Base-by-base conservation (phyloP, 2,329 filamentous ascomycete genomes). In the Hypoxylon sp. region DNA sequence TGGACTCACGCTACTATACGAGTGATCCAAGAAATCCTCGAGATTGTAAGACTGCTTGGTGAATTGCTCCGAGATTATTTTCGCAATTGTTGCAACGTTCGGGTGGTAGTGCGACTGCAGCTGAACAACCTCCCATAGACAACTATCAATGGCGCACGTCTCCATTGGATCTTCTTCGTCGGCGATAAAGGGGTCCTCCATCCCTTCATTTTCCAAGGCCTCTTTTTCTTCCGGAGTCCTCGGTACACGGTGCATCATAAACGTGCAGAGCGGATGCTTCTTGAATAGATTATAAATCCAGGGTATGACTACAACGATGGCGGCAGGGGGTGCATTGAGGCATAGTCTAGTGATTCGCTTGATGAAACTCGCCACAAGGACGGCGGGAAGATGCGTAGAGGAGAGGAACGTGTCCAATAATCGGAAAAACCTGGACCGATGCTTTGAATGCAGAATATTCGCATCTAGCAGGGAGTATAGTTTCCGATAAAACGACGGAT, bases 1-100 rank as follows among this genome's bases (percentile, higher is more conserved):
- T 50, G 53, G 16, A 85, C 87, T 84, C 85, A 91, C 90, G 75
- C 88, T 92, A 73, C 84, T 87, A 79, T 98, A 99, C 0, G 93
- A 95, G 77, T 98, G 93, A 75, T 99, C 96, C 49, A 98, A 81
- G 79, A 99, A 99, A 76, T 99, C 96, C 76, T 99, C 96, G n/a
- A 97, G 81, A 72, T 93, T 96, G 79, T 98, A 99, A 2, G 91
- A 86, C 71, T 93, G 90, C 81, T 99, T 99, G 2, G 96, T 99
- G 78, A 98, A 99, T 77, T 98, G 96, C 80, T 98, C 93, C 2
- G 92, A 92, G 61, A 99, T 89, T 68, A 99, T 97, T 79, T 93
- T 96, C 45, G 93, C 91, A 71, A 99, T 89, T 2, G 94, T 96
- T 0, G 95, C 94, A 22, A 99, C 93, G 72, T 98, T 99, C 12